Evolutionary conservation across 129 eudicot species (phyloP), one percentile per base, ranked within the genome.

Genomic region (Arctium minus): DNA sequence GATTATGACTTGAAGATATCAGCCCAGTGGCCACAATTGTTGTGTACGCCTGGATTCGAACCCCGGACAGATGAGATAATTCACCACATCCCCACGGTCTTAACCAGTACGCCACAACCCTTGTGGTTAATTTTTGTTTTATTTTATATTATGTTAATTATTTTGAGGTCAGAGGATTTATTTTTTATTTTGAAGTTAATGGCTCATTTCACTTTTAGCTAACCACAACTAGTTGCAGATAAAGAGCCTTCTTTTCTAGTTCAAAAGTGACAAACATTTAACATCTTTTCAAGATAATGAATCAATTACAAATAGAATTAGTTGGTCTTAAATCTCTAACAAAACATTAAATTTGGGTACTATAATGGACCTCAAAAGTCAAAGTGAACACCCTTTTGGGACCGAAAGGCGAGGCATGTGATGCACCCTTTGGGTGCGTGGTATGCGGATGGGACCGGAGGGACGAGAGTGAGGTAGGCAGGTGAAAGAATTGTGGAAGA

Each of bases 331-430:
- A 46, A 46, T 10, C 56, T 46, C 56, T 46, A 10, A 46, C 3
- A 46, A 46, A 46, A 44, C 0, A 46, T 46, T 46, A 46, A 46
- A 46, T 10, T 10, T 10, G 10, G 56, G 36, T 40, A 81, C 38
- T 64, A 75, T 10, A 42, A 12, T 5, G 30, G 29, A 82, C 75
- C 33, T 65, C 67, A 50, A 76, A 70, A 35, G 71, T 76, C 83
- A 10, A 36, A 42, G 70, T 18, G 9, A 56, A 15, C 18, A 40
- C 46, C 18, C 68, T 33, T 68, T 53, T 10, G 53, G 46, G 18
- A 68, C 18, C 31, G 33, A 80, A 72, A 80, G 30, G 73, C 40
- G 73, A 67, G 22, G 39, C 12, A 73, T 5, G 42, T 74, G 80
- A 65, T 60, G 27, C 40, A 70, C 44, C 8, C 48, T 42, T 42